Percentiles rank a stretch among this genome's conserved stretches.
phyloP scores from a whole-genome alignment of 2,329 filamentous ascomycete genomes.

The Paecilomyces fulvus region DNA sequence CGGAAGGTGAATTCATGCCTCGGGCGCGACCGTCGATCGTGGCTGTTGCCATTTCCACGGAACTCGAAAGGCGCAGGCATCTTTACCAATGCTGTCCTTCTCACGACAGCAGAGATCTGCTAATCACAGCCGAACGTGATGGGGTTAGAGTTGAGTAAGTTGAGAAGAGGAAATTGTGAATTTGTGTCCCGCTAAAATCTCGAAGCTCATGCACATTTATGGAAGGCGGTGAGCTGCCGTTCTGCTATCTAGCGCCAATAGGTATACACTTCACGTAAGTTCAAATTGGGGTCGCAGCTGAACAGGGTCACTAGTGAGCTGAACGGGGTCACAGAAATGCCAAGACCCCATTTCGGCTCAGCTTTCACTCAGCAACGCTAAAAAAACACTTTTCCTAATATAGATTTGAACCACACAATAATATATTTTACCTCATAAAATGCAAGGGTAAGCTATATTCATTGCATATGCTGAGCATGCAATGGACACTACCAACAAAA shows the following conservation, averaged over 20 bases:
- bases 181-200: not conserved
- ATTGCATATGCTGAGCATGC: no score
- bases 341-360: no score
- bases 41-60: conserved; percentile 17
- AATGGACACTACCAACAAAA: no score
- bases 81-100: not conserved
- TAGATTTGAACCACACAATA: no score
- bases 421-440: no score
- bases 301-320: no score
- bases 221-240: not conserved
- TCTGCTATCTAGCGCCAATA: not conserved
- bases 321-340: no score
- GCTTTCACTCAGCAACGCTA: no score
- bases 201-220: not conserved
- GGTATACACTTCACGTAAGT: no score
- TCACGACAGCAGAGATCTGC: not conserved
- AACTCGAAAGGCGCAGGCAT: conserved; percentile 24
- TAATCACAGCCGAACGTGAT: conserved; percentile 2
- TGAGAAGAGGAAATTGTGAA: not conserved
- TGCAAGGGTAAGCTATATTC: no score
- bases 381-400: no score
- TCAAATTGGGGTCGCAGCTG: no score
- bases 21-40: conserved; percentile 15
- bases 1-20: conserved; percentile 34
- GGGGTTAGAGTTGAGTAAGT: not conserved